Evolutionary conservation across 192 early-diverging fungal genomes (phyloP).

Genomic region (Backusella circina): DNA sequence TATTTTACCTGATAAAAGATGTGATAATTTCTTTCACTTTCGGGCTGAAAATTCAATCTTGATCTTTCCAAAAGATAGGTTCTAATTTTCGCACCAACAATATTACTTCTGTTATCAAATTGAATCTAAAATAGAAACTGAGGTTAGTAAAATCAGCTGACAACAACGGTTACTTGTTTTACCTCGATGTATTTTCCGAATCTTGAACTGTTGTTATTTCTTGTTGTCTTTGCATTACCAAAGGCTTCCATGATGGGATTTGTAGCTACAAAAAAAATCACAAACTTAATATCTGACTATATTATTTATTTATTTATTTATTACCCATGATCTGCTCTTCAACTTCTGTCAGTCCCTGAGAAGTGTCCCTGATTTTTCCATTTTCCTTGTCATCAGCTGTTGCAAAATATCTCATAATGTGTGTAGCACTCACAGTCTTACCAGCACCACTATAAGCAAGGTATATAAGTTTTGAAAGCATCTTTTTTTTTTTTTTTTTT

Average conservation of each 20-base stretch:
- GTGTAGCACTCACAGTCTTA: constrained; percentile 95
- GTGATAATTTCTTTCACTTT: constrained; percentile 95
- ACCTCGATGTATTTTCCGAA: constrained; percentile 98
- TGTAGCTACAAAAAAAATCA: constrained; percentile 56
- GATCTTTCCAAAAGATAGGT: constrained; percentile 97
- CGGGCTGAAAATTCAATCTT: constrained; percentile 91
- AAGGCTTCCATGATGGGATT: constrained; percentile 99
- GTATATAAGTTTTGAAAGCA: neutral
- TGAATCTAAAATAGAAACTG: constrained; percentile 56
- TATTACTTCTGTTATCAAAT: constrained; percentile 80
- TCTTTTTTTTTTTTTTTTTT: no score
- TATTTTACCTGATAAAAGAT: constrained; percentile 87
- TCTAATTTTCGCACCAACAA: constrained; percentile 91
- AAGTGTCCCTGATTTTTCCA: constrained; percentile 36
- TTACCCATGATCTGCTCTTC: constrained; percentile 78
- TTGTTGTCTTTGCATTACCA: constrained; percentile 98
- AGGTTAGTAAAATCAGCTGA: neutral
- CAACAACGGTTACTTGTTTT: neutral
- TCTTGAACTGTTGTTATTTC: constrained; percentile 97
- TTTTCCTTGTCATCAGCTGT: constrained; percentile 67
- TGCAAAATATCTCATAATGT: constrained; percentile 98
- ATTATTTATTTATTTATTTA: neutral
- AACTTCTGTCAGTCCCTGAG: constrained; percentile 57
- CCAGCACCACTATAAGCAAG: constrained; percentile 72
- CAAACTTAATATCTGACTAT: neutral